phyloP scores from a whole-genome alignment of 2,329 filamentous ascomycete species.

The Fusarium albidum region DNA sequence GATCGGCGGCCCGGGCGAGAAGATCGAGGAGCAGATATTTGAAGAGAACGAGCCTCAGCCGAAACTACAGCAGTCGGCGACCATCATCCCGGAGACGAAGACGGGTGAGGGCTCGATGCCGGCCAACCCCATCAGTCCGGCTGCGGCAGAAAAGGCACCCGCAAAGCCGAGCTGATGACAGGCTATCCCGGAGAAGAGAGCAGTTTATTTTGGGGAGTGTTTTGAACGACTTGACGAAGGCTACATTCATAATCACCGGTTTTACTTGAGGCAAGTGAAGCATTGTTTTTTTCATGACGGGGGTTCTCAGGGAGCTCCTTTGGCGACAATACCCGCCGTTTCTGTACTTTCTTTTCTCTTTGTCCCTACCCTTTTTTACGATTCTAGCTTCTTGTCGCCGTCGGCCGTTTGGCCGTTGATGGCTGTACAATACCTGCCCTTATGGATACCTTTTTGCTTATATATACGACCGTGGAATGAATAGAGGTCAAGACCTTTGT shows the following conservation, averaged over 20 bases:
- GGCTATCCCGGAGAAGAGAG: not conserved
- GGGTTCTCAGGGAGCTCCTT: slow-evolving; percentile 21
- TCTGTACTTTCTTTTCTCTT: slow-evolving; percentile 22
- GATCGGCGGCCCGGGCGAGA: slow-evolving; percentile 52
- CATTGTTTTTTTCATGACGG: slow-evolving; percentile 20
- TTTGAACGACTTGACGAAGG: slow-evolving; percentile 39
- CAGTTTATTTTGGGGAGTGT: slow-evolving; percentile 12
- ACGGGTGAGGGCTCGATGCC: slow-evolving; percentile 1
- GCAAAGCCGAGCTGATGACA: slow-evolving; percentile 6
- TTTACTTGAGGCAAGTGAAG: slow-evolving; percentile 16
- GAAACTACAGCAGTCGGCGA: slow-evolving; percentile 25
- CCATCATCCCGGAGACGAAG: slow-evolving; percentile 25
- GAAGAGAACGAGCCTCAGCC: slow-evolving; percentile 49
- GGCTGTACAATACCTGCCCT: slow-evolving; percentile 24
- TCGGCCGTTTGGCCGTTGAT: slow-evolving; percentile 7
- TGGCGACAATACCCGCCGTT: slow-evolving; percentile 19
- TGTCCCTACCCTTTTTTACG: slow-evolving; percentile 14
- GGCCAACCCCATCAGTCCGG: slow-evolving; percentile 7
- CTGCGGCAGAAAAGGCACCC: slow-evolving; percentile 23
- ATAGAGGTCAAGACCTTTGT: slow-evolving; percentile 25
- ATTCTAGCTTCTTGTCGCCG: slow-evolving; percentile 19
- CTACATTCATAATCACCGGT: slow-evolving; percentile 30
- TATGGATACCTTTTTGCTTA: slow-evolving; percentile 39
- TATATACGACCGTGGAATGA: slow-evolving; percentile 28
- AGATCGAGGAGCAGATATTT: slow-evolving; percentile 56